phyloP scores from a whole-genome alignment of 1,284 basidiomycete genomes.

The Melanopsichium pennsylvanicum region DNA sequence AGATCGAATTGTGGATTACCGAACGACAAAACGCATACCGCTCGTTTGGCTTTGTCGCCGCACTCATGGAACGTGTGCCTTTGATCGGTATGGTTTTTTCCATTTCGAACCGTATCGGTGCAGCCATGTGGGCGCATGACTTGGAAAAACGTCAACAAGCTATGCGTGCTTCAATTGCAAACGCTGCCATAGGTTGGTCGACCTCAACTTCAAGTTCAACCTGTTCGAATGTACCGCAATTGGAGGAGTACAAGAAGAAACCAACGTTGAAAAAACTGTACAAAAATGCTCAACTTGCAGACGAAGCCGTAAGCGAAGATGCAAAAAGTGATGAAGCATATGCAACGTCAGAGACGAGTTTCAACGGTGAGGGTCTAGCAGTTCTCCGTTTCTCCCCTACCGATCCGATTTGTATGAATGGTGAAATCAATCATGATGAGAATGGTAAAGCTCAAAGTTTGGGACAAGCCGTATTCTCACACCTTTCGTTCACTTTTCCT shows the following conservation, averaged over 20 bases:
- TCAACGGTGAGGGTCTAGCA: constrained; percentile 44
- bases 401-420: too few species aligned
- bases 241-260: constrained; percentile 24
- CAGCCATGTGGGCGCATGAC: constrained; percentile 65
- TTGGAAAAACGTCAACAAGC: constrained; percentile 63
- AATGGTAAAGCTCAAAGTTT: too few species aligned
- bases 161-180: constrained; percentile 15
- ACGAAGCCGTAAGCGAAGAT: neutral
- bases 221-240: too few species aligned
- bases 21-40: constrained; percentile 58
- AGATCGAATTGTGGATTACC: constrained; percentile 61
- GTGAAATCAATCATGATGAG: too few species aligned
- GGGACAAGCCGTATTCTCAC: constrained; percentile 71
- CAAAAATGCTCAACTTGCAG: constrained; percentile 24
- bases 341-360: neutral
- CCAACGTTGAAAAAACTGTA: constrained; percentile 39
- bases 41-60: constrained; percentile 57
- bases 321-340: neutral
- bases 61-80: constrained; percentile 59
- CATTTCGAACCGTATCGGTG: constrained; percentile 63
- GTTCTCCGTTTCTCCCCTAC: constrained; percentile 11
- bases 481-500: constrained; percentile 83
- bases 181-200: neutral
- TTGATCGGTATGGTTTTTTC: constrained; percentile 58
- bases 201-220: too few species aligned